Percentiles rank a stretch among this genome's conserved stretches.
These are phyloP conservation scores for Phytophthora colocasiae DNA, from an alignment of 352 stramenopile genomes.

Conservation along the genomic window DNA sequence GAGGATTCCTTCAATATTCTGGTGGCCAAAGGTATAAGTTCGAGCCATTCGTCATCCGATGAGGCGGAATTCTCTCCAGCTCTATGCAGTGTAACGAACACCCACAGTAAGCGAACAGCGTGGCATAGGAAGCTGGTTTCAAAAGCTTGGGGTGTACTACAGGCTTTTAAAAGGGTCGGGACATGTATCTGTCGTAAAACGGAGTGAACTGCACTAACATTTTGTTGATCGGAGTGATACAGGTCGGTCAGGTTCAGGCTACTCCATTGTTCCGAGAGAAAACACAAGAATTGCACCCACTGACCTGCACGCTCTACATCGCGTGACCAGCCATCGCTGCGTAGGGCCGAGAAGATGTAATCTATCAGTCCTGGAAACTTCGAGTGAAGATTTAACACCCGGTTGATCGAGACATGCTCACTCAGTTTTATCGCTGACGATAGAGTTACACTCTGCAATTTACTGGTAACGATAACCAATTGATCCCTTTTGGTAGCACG, in stretches of 20 bases:
- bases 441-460: slow-evolving; percentile 2
- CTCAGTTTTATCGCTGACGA: slow-evolving; percentile 5
- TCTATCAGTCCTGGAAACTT: slow-evolving; percentile 5
- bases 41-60: slow-evolving; percentile 11
- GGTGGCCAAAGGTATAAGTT: slow-evolving; percentile 4
- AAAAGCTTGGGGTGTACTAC: background rate
- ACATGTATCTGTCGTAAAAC: background rate
- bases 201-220: background rate
- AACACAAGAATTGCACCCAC: slow-evolving; percentile 26
- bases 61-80: background rate
- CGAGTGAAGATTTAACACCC: slow-evolving; percentile 14
- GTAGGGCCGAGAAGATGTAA: slow-evolving; percentile 15
- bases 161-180: slow-evolving; percentile 13
- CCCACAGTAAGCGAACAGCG: slow-evolving; percentile 18
- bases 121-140: slow-evolving; percentile 6
- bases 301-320: background rate
- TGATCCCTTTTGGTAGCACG: slow-evolving; percentile 5
- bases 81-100: slow-evolving; percentile 6
- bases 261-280: slow-evolving; percentile 21
- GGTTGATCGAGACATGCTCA: slow-evolving; percentile 7
- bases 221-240: background rate
- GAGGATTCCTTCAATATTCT: background rate
- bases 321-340: too few species aligned
- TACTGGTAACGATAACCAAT: background rate
- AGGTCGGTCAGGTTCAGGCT: background rate